Evolutionary conservation across 116 monocot species (phyloP), one percentile per base, ranked within the genome.

Genomic region (Iris pallida): DNA sequence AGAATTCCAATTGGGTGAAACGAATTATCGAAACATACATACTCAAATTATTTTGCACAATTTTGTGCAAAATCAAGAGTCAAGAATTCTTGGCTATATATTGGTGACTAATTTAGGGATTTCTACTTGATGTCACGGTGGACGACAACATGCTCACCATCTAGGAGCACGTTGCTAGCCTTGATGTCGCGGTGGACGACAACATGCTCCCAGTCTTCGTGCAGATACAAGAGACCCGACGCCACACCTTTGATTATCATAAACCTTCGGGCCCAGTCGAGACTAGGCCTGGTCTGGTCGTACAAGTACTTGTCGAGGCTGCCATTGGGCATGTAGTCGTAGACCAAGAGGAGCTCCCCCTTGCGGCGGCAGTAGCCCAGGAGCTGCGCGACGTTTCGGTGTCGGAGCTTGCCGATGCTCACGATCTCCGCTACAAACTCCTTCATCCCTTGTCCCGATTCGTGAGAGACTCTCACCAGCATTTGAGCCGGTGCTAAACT

Each of bases 131-230:
- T n/a, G n/a, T n/a, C n/a, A n/a, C n/a, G n/a, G n/a, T n/a, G n/a
- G n/a, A n/a, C n/a, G n/a, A n/a, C n/a, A n/a, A n/a, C n/a, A n/a
- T n/a, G 49, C 7, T 19, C 62, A 5, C 62, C 61, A 42, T 71
- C 71, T 13, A 62, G 52, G 4, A 71, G 61, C 5, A 71, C 53
- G 8, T 71, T 71, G 52, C 61, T 53, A 0, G 71, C 47, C 11
- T 71, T 71, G 59, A 71, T 61, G 71, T 71, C 71, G 11, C 71
- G n/a, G 62, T 71, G 71, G 16, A 71, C 59, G 11, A 63, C 62
- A 6, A 75, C 59, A 5, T 77, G 71, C 71, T 77, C 71, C 71
- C 66, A 77, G 44, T 71, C 77, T 47, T 77, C 77, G 49, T 71
- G 71, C 9, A 77, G 63, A 65, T 77, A 77, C 41, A 77, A 65